Base-by-base conservation (phyloP, 305 asterid species). In the Solanum hybrid region DNA sequence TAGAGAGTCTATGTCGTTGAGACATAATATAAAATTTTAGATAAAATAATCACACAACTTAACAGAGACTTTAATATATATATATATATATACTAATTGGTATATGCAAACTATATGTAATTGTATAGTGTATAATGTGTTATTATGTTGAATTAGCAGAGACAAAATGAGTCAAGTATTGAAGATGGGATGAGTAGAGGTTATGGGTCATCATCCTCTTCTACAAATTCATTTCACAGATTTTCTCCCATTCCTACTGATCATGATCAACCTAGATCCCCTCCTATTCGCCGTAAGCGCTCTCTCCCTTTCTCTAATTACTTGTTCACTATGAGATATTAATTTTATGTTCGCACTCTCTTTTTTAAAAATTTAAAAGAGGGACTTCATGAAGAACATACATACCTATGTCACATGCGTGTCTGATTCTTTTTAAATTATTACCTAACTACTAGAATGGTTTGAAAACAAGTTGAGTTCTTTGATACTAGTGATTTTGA, bases 271-370 rank as follows among this genome's bases (percentile, higher is more conserved):
- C 96, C 95, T 51, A 94, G 93, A 94, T 90, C 92, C 90, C 31
- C 96, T 89, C 98, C 97, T 0, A 94, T 95, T 22, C 98, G 97
- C 90, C 98, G 99, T 96, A 90, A 92, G 96, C 86, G 34, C 84
- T 33, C 26, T 24, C 8, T 84, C 35, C 85, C 8, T 22, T 11
- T 89, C 20, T 42, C n/a, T 18, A 18, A 33, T 90, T 16, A 24
- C 24, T 75, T 75, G 6, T 12, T 11, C 2, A 4, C 14, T 24
- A 24, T 69, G 1, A 24, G 18, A 69, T 69, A 69, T 2, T 24
- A 69, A 69, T 24, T 5, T 69, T 69, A 0, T 24, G 2, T 69
- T 67, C 1, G 3, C 7, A 5, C 7, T 67, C 29, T 64, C 2
- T 57, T 61, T 64, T 18, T 6, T 0, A 51, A 14, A 51, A 57